Evolutionary conservation across 257 asterid species (phyloP).

Genomic region (Solanum rostratum): DNA sequence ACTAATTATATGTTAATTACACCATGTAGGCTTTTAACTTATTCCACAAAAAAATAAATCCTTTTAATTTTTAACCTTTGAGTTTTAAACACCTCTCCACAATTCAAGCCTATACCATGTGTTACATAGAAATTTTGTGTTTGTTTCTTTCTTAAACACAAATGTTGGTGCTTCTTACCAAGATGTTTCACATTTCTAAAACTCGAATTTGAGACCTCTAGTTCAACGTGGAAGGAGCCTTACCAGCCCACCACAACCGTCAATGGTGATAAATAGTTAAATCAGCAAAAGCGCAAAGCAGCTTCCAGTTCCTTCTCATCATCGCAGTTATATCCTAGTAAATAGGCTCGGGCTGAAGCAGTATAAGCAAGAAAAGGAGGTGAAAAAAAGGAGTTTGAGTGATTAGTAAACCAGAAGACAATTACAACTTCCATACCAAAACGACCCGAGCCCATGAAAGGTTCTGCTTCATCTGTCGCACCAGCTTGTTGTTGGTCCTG

Average conservation of each 20-base stretch:
- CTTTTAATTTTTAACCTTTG: neutral
- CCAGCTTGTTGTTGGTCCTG: constrained; percentile 76
- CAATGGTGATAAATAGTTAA: neutral
- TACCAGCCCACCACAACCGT: neutral
- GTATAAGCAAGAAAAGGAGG: neutral
- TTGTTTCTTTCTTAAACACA: neutral
- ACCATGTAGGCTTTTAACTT: neutral
- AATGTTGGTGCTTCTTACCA: neutral
- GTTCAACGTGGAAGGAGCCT: neutral
- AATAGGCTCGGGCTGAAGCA: constrained; percentile 74
- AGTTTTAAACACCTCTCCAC: neutral
- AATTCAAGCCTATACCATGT: constrained; percentile 13
- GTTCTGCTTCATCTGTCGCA: constrained; percentile 76
- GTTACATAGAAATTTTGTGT: neutral
- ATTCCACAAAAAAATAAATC: neutral
- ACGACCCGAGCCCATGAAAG: constrained; percentile 95
- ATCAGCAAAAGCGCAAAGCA: constrained; percentile 56
- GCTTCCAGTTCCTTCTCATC: constrained; percentile 91
- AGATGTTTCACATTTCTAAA: neutral
- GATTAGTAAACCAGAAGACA: neutral
- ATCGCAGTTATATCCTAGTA: constrained; percentile 75
- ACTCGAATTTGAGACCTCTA: neutral
- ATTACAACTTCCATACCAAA: constrained; percentile 40
- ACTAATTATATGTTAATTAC: neutral
- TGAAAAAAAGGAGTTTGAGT: neutral